Evolutionary conservation across 352 stramenopile genomes (phyloP).

Genomic region (Pythium brachiatum): DNA sequence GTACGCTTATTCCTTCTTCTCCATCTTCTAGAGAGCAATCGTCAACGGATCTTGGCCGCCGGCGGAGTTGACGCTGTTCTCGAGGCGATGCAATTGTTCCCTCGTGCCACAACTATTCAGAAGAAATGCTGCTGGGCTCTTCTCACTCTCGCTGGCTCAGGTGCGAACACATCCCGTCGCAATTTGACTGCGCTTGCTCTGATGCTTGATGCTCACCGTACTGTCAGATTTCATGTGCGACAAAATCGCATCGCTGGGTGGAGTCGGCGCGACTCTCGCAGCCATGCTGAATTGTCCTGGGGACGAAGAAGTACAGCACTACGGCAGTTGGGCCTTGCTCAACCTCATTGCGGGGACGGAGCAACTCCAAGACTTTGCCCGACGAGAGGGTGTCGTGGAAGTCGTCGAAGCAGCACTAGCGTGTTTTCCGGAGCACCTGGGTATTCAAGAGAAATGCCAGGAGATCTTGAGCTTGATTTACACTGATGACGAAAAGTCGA

Average conservation of each 20-base stretch:
- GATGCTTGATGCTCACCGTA: not conserved
- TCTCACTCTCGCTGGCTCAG: slow-evolving; percentile 74
- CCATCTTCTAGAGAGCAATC: slow-evolving; percentile 71
- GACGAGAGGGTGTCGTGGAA: slow-evolving; percentile 68
- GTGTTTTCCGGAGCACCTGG: slow-evolving; percentile 73
- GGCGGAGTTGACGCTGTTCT: slow-evolving; percentile 81
- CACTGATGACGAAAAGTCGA: slow-evolving; percentile 21
- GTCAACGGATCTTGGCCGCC: slow-evolving; percentile 61
- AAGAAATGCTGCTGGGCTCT: slow-evolving; percentile 83
- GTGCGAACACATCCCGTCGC: slow-evolving; percentile 23
- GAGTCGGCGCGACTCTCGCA: slow-evolving; percentile 63
- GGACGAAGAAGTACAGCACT: slow-evolving; percentile 60
- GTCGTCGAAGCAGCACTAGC: slow-evolving; percentile 78
- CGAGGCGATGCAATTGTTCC: slow-evolving; percentile 82
- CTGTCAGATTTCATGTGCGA: slow-evolving; percentile 62
- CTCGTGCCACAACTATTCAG: slow-evolving; percentile 64
- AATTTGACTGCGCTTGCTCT: not conserved
- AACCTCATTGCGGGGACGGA: slow-evolving; percentile 59
- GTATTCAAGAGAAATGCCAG: slow-evolving; percentile 73
- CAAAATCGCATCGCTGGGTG: slow-evolving; percentile 53
- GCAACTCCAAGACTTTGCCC: slow-evolving; percentile 52
- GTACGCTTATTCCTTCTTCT: slow-evolving; percentile 15
- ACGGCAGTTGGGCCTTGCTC: slow-evolving; percentile 65
- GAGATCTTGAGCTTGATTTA: slow-evolving; percentile 57
- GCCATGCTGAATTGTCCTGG: slow-evolving; percentile 73